Conservation (phyloP, 768 basidiomycete genomes). For the Auriculariales sp. region DNA sequence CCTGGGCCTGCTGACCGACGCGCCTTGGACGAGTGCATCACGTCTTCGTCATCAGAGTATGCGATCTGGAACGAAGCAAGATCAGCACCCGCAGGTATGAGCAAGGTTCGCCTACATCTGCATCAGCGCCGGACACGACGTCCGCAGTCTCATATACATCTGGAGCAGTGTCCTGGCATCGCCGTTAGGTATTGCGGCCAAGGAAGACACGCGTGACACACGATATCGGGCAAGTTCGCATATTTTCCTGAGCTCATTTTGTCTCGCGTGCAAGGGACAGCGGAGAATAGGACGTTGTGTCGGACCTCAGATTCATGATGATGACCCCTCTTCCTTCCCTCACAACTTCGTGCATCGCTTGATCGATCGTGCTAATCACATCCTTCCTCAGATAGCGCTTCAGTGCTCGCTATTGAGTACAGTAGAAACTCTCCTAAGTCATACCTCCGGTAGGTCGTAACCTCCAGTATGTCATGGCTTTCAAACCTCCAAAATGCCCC, state of each 20-base stretch:
- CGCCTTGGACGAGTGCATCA: slow-evolving; percentile 23
- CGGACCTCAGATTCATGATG: neutral
- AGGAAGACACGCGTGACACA: slow-evolving; percentile 22
- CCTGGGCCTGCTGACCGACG: slow-evolving; percentile 16
- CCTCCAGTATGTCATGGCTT: no score
- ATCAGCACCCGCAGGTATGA: neutral
- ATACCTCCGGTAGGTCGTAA: no score
- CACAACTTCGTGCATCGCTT: neutral
- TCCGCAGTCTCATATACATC: slow-evolving; percentile 92
- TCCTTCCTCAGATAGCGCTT: no score
- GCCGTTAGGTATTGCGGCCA: slow-evolving; percentile 1
- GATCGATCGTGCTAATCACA: no score
- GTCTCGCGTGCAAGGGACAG: no score
- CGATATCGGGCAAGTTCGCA: slow-evolving; percentile 83
- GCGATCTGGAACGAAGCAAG: slow-evolving; percentile 18
- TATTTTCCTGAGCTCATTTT: slow-evolving; percentile 64
- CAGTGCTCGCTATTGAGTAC: no score
- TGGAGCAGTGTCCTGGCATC: slow-evolving; percentile 65
- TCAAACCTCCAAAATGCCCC: no score
- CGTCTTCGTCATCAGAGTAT: slow-evolving; percentile 57
- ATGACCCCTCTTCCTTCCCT: neutral
- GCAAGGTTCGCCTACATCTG: slow-evolving; percentile 29
- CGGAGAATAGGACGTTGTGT: no score
- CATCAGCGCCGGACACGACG: slow-evolving; percentile 36
- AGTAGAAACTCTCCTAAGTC: no score